Evolutionary conservation across 768 basidiomycete genomes (phyloP), one percentile per base, ranked within the genome.

Genomic region (Epithele typhae): DNA sequence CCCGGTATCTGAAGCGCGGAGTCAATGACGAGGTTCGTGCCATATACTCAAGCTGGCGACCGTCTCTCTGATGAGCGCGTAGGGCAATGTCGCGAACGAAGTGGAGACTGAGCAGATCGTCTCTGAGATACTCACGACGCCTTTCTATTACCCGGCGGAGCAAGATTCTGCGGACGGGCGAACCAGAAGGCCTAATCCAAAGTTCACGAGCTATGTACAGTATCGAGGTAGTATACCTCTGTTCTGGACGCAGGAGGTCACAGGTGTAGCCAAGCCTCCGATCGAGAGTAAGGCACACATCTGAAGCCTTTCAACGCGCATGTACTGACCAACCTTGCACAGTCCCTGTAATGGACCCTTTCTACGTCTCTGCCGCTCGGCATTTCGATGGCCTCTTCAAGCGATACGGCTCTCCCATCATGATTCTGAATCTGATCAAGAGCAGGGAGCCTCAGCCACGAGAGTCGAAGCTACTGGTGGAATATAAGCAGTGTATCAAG

Each of bases 41-140:
- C 17, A 2, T 15, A 19, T 14, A 5, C 7, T 6, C 8, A n/a
- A n/a, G n/a, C n/a, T n/a, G n/a, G n/a, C n/a, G n/a, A 15, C 37
- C 5, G 0, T 15, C 15, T 5, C 32, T 21, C 10, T 3, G 5
- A 25, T 25, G 21, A 11, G 12, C 21, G 15, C 3, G 6, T 40
- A 96, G 92, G 96, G 96, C 3, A 92, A 94, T 61, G 95, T 98
- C 9, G 95, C 95, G 3, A 99, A 99, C 60, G 96, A 98, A 64
- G 96, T 99, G 2, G 96, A 99, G 67, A 96, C 93, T 0, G 96
- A 99, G 63, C 96, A 99, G 59, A 95, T 99, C 41, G 91, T 95
- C 0, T 87, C 85, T 7, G 93, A 95, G 60, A 87, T 89, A 0
- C 62, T 90, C 5, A 94, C 89, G 0, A 94, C 92, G 0, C 81